Conservation (phyloP, 495 filamentous ascomycete genomes). For the Talaromyces liani region DNA sequence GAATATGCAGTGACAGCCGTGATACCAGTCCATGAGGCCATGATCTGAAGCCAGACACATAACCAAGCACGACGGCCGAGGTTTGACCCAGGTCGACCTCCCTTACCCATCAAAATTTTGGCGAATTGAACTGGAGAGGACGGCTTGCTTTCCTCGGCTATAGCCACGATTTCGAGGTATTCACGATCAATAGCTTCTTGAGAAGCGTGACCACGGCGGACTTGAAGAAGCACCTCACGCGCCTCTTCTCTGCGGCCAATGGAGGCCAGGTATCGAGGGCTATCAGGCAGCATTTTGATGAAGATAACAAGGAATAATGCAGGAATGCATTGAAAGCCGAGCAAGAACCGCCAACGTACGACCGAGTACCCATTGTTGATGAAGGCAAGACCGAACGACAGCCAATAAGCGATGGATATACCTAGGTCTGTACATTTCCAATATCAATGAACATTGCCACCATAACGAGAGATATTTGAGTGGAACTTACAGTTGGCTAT, state of each 20-base stretch:
- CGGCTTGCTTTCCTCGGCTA: constrained; percentile 22
- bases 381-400: constrained; percentile 49
- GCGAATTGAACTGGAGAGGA: constrained; percentile 34
- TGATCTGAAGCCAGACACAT: constrained; percentile 47
- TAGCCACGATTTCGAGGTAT: constrained; percentile 32
- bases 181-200: constrained; percentile 27
- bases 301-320: constrained; percentile 40
- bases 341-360: constrained; percentile 47
- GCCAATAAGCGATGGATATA: constrained; percentile 56
- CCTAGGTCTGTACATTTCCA: constrained; percentile 35
- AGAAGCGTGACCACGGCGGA: constrained; percentile 3
- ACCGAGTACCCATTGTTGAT: constrained; percentile 41
- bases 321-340: constrained; percentile 48
- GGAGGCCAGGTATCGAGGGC: constrained; percentile 36
- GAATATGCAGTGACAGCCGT: constrained; percentile 36
- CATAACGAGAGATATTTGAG: neutral
- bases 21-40: constrained; percentile 45
- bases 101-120: constrained; percentile 24
- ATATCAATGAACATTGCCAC: neutral
- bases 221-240: constrained; percentile 19
- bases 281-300: constrained; percentile 44
- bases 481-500: constrained; percentile 40
- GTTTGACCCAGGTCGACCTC: constrained; percentile 23
- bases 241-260: constrained; percentile 34
- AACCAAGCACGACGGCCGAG: constrained; percentile 40